Conservation (phyloP, 331 rosid species). For the Erythrophleum ivorense region DNA sequence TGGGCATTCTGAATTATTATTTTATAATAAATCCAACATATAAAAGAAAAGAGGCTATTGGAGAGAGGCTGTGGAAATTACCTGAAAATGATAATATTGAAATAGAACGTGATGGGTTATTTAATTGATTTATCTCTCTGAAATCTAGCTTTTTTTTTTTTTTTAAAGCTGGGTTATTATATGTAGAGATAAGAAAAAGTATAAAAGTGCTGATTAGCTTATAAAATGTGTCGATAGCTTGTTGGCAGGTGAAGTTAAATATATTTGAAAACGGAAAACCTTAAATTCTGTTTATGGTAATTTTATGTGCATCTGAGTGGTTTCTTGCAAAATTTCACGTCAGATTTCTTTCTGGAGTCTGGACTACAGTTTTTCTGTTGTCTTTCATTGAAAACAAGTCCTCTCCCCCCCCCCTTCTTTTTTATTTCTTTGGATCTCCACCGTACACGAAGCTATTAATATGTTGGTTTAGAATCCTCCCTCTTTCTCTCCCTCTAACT, state of each 20-base stretch:
- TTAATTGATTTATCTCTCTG: background rate
- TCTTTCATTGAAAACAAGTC: background rate
- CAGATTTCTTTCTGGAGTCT: background rate
- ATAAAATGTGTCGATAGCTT: background rate
- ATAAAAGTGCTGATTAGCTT: background rate
- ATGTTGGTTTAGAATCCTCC: too few relatives aligned
- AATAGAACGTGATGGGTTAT: background rate
- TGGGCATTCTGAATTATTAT: background rate
- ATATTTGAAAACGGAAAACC: background rate
- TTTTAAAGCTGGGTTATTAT: background rate
- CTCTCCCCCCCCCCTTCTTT: too few relatives aligned
- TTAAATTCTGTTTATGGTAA: too few relatives aligned
- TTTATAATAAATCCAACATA: background rate
- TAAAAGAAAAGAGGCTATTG: background rate
- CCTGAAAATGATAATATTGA: background rate
- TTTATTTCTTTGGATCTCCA: background rate
- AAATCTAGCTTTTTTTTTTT: conserved; percentile 1
- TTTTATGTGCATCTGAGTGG: background rate
- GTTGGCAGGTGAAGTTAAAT: background rate
- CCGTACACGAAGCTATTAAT: too few relatives aligned
- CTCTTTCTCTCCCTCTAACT: too few relatives aligned
- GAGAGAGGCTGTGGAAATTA: background rate
- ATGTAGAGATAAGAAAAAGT: background rate
- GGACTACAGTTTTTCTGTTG: background rate
- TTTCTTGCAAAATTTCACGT: background rate